Conservation (phyloP, 305 asterid species). For the Fraxinus greggii region DNA sequence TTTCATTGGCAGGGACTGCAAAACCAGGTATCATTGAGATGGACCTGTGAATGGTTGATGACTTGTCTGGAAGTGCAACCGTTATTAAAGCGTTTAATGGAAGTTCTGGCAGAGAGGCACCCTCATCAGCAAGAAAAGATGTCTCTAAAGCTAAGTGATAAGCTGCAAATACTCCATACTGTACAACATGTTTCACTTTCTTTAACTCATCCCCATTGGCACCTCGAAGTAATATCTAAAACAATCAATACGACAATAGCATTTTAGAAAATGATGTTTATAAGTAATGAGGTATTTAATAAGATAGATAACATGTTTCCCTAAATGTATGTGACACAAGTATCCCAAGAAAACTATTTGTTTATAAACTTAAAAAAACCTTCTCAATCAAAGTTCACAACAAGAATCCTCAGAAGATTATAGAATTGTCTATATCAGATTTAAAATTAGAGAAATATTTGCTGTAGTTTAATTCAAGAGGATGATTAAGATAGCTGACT, state of each 20-base stretch:
- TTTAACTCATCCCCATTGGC: constrained; percentile 86
- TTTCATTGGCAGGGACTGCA: constrained; percentile 43
- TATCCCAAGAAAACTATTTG: constrained; percentile 11
- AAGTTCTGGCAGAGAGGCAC: constrained; percentile 85
- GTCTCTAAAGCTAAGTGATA: constrained; percentile 97
- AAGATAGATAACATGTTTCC: not conserved
- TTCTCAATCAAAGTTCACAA: constrained; percentile 7
- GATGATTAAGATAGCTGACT: not conserved
- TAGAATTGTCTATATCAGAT: constrained; percentile 2
- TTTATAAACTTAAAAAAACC: not conserved
- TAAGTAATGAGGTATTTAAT: not conserved
- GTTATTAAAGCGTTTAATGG: constrained; percentile 66
- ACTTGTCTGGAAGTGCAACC: constrained; percentile 75
- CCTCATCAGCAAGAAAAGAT: constrained; percentile 97
- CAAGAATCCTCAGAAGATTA: constrained; percentile 8
- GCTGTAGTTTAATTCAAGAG: constrained; percentile 3
- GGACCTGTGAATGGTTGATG: constrained; percentile 62
- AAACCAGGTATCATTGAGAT: constrained; percentile 76
- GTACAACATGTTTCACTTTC: constrained; percentile 93
- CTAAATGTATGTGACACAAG: not conserved
- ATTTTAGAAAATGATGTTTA: constrained; percentile 11
- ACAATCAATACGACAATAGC: constrained; percentile 29
- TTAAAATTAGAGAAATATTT: not conserved
- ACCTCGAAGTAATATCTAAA: constrained; percentile 89
- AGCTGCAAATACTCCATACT: constrained; percentile 94